Conservation (phyloP, 179 eudicot genomes). For the Carnegiea gigantea region DNA sequence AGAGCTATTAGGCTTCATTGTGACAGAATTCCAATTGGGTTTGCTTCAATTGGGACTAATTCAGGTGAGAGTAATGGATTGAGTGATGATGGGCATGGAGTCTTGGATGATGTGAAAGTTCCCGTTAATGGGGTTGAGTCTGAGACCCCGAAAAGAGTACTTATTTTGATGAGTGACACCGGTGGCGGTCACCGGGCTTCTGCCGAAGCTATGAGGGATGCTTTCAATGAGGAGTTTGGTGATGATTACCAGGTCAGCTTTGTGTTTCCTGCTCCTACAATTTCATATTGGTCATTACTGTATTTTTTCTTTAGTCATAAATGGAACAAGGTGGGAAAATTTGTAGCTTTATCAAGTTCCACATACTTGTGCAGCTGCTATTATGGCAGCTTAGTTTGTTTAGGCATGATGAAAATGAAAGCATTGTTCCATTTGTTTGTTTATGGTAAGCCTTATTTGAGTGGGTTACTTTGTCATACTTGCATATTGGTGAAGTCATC, state of each 20-base stretch:
- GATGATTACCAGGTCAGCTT: slow-evolving; percentile 74
- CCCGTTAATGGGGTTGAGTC: slow-evolving; percentile 44
- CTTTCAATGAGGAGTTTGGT: slow-evolving; percentile 76
- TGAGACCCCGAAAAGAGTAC: slow-evolving; percentile 63
- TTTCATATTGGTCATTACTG: neutral
- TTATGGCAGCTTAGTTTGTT: neutral
- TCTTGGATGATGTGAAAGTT: slow-evolving; percentile 49
- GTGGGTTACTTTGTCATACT: neutral
- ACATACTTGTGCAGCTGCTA: neutral
- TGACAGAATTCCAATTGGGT: slow-evolving; percentile 74
- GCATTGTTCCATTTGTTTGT: neutral
- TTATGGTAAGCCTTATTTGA: neutral
- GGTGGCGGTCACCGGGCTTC: slow-evolving; percentile 99
- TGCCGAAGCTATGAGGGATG: slow-evolving; percentile 89
- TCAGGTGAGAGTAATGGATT: slow-evolving; percentile 49
- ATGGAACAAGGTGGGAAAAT: neutral
- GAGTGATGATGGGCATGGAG: slow-evolving; percentile 45
- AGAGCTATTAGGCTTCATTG: slow-evolving; percentile 63
- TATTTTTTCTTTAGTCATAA: neutral
- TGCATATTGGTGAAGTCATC: slow-evolving; percentile 1
- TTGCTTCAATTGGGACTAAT: slow-evolving; percentile 57
- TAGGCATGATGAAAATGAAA: neutral
- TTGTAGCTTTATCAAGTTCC: neutral
- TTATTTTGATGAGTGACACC: slow-evolving; percentile 98
- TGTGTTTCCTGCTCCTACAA: neutral